A percentile compares a stretch with the other conserved stretches of the same genome.
Conservation (phyloP, 345 rosid species). For the Acer yangbiense region DNA sequence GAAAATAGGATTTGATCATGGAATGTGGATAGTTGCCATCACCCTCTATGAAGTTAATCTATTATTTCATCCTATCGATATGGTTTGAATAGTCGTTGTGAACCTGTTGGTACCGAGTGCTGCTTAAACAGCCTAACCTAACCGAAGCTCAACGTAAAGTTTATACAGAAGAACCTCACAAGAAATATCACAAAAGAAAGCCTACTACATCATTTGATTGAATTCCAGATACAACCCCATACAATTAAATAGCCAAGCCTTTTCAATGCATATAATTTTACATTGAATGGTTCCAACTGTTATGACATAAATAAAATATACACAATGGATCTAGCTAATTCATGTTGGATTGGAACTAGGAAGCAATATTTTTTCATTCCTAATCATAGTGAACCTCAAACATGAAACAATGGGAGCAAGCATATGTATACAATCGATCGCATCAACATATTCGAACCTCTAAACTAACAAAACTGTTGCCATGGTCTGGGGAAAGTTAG, state of each 20-base stretch:
- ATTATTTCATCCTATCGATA: not conserved
- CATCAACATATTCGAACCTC: conserved; percentile 31
- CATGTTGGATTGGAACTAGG: not conserved
- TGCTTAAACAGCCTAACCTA: not conserved
- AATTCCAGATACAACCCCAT: not conserved
- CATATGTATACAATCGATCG: conserved; percentile 21
- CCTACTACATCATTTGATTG: not conserved
- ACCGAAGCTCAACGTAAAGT: not conserved
- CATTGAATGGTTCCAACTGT: conserved; percentile 10
- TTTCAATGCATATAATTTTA: conserved; percentile 16
- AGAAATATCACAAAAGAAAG: not conserved
- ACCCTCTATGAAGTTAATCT: not conserved
- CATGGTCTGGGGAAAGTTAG: conserved; percentile 16
- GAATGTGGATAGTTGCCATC: not conserved
- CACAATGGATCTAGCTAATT: conserved; percentile 27
- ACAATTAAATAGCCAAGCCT: not conserved
- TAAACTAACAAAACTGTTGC: conserved; percentile 68
- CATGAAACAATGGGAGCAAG: conserved; percentile 35
- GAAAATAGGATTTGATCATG: not conserved
- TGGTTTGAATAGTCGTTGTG: not conserved
- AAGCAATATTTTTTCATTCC: conserved; percentile 3
- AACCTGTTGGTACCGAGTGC: not conserved
- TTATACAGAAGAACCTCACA: not conserved
- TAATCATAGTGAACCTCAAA: conserved; percentile 17
- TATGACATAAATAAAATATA: conserved; percentile 25